Evolutionary conservation across 106 monocot species (phyloP).

Genomic region (Dactylorhiza incarnata): DNA sequence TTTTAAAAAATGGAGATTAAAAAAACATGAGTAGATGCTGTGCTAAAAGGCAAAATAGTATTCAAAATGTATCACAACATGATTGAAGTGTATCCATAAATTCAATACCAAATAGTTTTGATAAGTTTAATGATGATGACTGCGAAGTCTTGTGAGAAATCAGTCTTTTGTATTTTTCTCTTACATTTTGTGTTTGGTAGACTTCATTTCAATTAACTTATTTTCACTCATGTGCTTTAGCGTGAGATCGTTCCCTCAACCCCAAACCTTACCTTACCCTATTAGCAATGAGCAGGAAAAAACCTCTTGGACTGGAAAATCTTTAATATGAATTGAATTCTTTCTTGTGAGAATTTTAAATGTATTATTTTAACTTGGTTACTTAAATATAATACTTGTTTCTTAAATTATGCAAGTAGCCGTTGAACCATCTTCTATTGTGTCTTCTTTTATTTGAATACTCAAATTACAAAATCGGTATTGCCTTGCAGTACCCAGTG

Average conservation of each 20-base stretch:
- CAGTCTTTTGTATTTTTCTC: neutral
- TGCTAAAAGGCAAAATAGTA: neutral
- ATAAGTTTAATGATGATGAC: neutral
- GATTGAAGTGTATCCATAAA: too few species aligned
- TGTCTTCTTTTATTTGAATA: neutral
- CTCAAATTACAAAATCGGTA: conserved; percentile 1
- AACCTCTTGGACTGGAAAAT: neutral
- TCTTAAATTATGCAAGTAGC: neutral
- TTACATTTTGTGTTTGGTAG: neutral
- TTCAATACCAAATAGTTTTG: neutral
- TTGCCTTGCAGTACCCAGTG: conserved; percentile 85
- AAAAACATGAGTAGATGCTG: neutral
- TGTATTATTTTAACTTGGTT: neutral
- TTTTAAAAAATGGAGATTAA: neutral
- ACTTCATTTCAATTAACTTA: neutral
- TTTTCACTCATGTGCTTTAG: neutral
- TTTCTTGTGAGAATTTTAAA: neutral
- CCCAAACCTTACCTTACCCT: neutral
- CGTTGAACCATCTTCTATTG: neutral
- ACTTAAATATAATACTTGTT: neutral
- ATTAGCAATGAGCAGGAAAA: neutral
- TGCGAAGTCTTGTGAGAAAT: neutral
- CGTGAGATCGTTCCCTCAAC: neutral
- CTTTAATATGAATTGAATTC: neutral
- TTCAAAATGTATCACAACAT: neutral